Conservation (phyloP, 805 yeast genomes). For the Saccharomyces jurei region DNA sequence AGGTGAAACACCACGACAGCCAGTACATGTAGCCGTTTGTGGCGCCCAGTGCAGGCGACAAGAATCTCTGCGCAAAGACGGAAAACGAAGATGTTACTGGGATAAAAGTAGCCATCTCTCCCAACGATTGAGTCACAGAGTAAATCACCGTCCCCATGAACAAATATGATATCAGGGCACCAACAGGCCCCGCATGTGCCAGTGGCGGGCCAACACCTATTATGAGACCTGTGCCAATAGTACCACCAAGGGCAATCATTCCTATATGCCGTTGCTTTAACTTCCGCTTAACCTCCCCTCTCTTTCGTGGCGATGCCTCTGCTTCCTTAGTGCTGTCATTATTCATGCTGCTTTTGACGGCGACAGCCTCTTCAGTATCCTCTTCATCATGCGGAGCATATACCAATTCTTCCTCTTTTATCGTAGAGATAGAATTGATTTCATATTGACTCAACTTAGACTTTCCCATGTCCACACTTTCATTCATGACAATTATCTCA, state of each 20-base stretch:
- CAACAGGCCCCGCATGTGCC: slow-evolving; percentile 43
- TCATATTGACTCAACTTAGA: background rate
- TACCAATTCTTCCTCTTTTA: background rate
- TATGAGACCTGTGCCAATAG: slow-evolving; percentile 67
- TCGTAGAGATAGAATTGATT: background rate
- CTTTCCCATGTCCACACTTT: background rate
- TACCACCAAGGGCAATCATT: slow-evolving; percentile 69
- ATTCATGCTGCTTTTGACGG: background rate
- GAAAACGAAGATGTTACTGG: slow-evolving; percentile 57
- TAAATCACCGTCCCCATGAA: slow-evolving; percentile 56
- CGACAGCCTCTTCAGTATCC: background rate
- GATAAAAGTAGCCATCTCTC: slow-evolving; percentile 71
- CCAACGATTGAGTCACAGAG: slow-evolving; percentile 59
- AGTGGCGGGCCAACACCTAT: slow-evolving; percentile 35
- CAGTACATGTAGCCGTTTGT: slow-evolving; percentile 63
- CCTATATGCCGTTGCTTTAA: slow-evolving; percentile 56
- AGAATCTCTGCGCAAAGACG: slow-evolving; percentile 54
- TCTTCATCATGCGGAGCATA: background rate
- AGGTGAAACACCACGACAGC: slow-evolving; percentile 67
- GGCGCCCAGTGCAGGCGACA: slow-evolving; percentile 59
- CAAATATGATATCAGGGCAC: slow-evolving; percentile 48
- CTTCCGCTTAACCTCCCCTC: slow-evolving; percentile 33
- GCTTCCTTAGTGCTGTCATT: background rate
- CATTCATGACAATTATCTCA: background rate
- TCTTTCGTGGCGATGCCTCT: background rate